Percentiles rank a stretch among this genome's conserved stretches.
Evolutionary conservation across 768 basidiomycete genomes (phyloP).

Genomic region (Cubamyces lactineus): DNA sequence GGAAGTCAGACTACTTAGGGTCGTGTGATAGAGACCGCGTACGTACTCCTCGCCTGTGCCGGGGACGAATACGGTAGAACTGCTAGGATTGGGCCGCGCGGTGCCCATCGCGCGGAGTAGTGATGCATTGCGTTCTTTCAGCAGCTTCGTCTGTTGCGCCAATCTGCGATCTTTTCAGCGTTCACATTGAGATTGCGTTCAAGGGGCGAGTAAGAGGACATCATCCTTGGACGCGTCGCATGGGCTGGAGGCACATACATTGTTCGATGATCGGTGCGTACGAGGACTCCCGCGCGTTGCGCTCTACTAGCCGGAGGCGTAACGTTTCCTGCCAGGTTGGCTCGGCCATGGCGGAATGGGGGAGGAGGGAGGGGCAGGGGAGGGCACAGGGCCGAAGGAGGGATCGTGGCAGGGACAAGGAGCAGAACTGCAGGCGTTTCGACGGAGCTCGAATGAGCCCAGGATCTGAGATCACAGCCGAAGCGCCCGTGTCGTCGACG

Average conservation of each 20-base stretch:
- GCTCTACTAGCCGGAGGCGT: constrained; percentile 76
- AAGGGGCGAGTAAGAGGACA: constrained; percentile 10
- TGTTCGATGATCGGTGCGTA: constrained; percentile 89
- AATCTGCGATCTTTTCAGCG: constrained; percentile 77
- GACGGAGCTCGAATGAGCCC: constrained; percentile 32
- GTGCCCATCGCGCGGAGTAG: constrained; percentile 83
- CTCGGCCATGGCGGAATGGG: constrained; percentile 63
- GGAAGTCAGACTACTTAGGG: not conserved
- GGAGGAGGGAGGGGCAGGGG: not conserved
- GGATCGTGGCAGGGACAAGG: constrained; percentile 19
- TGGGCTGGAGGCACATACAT: constrained; percentile 56
- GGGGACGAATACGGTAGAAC: constrained; percentile 63
- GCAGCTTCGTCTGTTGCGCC: constrained; percentile 87
- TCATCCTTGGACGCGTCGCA: constrained; percentile 6
- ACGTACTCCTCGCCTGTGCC: constrained; percentile 75
- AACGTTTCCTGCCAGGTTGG: constrained; percentile 85
- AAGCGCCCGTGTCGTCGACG: constrained; percentile 23
- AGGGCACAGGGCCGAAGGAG: constrained; percentile 7
- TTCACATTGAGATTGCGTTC: constrained; percentile 26
- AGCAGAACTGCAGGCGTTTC: constrained; percentile 24
- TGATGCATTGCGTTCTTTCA: constrained; percentile 91
- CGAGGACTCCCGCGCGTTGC: constrained; percentile 80
- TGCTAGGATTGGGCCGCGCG: constrained; percentile 63
- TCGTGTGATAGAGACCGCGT: constrained; percentile 2
- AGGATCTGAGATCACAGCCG: constrained; percentile 27